Percentiles rank a stretch among this genome's conserved stretches.
Conservation (phyloP, 306 rosid species). For the Alnus rubra region DNA sequence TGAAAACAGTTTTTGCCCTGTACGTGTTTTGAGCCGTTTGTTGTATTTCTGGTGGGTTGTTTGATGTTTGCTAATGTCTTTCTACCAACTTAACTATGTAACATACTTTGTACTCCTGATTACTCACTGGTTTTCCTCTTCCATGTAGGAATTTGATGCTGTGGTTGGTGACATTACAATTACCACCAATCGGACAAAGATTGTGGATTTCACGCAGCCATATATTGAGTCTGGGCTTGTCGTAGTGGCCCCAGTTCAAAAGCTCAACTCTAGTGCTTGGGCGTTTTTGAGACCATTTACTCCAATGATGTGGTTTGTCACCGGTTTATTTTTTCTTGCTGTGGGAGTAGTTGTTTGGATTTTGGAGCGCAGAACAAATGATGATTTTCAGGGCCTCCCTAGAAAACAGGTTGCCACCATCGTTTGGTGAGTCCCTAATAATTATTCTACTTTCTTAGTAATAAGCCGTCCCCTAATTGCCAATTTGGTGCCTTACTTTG, state of each 20-base stretch:
- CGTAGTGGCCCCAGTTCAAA: conserved; percentile 70
- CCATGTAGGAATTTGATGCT: conserved; percentile 67
- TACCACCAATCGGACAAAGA: conserved; percentile 73
- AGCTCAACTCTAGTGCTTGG: conserved; percentile 64
- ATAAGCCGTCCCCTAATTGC: background rate
- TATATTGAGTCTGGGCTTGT: conserved; percentile 89
- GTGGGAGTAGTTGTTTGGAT: conserved; percentile 89
- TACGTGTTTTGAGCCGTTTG: too few species aligned
- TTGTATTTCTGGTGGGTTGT: background rate
- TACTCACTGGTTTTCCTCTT: conserved; percentile 20
- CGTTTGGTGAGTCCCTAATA: conserved; percentile 54
- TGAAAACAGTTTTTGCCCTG: too few species aligned
- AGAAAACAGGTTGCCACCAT: conserved; percentile 64
- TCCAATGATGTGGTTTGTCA: conserved; percentile 70
- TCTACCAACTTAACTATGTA: too few species aligned
- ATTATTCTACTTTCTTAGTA: too few species aligned
- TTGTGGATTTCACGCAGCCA: conserved; percentile 98
- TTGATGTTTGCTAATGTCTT: background rate
- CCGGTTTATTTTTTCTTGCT: conserved; percentile 62
- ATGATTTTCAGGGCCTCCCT: conserved; percentile 89
- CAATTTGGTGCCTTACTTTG: conserved; percentile 1
- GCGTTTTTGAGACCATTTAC: conserved; percentile 88
- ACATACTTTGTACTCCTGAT: conserved; percentile 14
- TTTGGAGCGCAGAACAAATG: conserved; percentile 86
- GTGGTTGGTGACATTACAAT: conserved; percentile 90